Base-by-base conservation (phyloP, 1,139 yeast species). In the Geotrichum reessii region DNA sequence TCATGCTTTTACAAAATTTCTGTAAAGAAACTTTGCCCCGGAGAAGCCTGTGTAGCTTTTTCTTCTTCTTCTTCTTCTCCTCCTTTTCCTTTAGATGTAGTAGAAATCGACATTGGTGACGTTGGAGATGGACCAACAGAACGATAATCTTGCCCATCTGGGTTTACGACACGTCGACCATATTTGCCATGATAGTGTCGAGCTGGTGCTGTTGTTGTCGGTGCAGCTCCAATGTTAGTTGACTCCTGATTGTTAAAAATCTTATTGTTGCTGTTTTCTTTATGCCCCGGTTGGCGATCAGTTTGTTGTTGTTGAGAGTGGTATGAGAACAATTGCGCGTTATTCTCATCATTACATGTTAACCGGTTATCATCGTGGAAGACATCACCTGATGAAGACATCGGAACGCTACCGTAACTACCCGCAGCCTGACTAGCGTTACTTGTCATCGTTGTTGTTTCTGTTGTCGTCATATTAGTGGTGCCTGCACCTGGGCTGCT, bases 401-500 rank as follows among this genome's bases (percentile, higher is more conserved):
- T 14, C 17, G 52, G 22, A 31, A 33, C 37, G 42, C 52, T 49
- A 4, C 52, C 52, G 44, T 49, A 49, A 22, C 3, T 49, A 7
- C 21, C 21, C 9, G 21, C 28, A 9, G 25, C 11, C 48, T 22
- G 48, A 9, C 28, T 22, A 7, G 7, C 28, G 8, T 27, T 19
- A 8, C 48, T 22, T 6, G 28, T 46, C 17, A 46, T 14, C 5
- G 27, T 6, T 8, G 25, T 17, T 28, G 3, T n/a, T n/a, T n/a
- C n/a, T n/a, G n/a, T n/a, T n/a, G n/a, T n/a, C n/a, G n/a, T n/a
- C n/a, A n/a, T 50, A 31, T 8, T 48, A n/a, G 12, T 54, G 55
- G 3, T 50, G 11, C 4, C 55, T 33, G 40, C 44, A 50, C 27
- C 50, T 50, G 28, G 54, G 47, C n/a, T 48, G 46, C 21, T 37